Base-by-base conservation (phyloP, 176 grass and related monocot species). In the Otatea glauca region DNA sequence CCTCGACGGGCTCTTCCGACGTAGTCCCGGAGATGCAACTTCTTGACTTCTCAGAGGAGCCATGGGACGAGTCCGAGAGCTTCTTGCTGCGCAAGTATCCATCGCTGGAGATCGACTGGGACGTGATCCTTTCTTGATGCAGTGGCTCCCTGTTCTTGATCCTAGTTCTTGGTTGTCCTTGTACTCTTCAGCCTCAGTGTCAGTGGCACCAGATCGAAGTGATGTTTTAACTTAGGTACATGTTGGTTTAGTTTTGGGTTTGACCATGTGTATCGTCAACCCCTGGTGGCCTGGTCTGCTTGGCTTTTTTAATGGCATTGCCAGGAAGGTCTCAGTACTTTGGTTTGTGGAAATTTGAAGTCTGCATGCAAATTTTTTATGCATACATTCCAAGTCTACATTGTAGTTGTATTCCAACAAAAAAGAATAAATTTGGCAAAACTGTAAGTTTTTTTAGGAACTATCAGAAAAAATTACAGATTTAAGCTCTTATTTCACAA, bases 61-160 rank as follows among this genome's bases (percentile, higher is more conserved):
- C 93, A 34, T 98, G 96, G 96, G 96, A 98, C 72, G 96, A 97
- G 75, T 83, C 90, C 12, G 89, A 94, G 41, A 89, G 72, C 81
- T 92, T 93, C 72, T 25, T 80, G 56, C 83, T 98, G 68, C 59
- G 54, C 72, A 98, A 98, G 67, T 98, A 98, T 70, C 96, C 96
- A 0, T 98, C 96, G 13, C 89, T 90, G 86, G 96, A 98, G 87
- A 98, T 98, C 73, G 96, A 98, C 17, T 98, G 96, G 96, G 96
- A 98, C 54, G 77, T 89, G 0, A 95, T 98, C 45, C 93, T 98
- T 76, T 81, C 91, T 50, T 93, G 64, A 89, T 24, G 29, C 77
- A 9, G 48, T 44, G 77, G 44, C 74, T 81, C 14, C n/a, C 64
- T 75, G 82, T 55, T 61, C 72, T 60, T 86, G 76, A 85, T 68